A percentile compares a stretch with the other conserved stretches of the same genome.
Conservation (phyloP, 345 rosid species). For the Sonneratia caseolaris region DNA sequence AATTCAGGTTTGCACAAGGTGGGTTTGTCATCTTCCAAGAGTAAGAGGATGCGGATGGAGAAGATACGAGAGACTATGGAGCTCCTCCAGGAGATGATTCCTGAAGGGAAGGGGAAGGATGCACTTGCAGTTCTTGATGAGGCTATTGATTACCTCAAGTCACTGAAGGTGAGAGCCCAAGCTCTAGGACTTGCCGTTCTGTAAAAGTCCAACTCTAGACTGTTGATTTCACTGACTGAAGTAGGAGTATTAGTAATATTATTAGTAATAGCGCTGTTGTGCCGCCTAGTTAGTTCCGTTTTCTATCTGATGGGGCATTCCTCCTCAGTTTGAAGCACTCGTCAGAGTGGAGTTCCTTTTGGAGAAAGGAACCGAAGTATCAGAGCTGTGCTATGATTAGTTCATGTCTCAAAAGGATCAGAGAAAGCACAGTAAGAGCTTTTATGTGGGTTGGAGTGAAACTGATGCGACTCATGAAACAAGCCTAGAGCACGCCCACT, state of each 20-base stretch:
- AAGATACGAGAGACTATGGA: constrained; percentile 3
- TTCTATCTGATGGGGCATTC: neutral
- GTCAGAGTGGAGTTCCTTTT: neutral
- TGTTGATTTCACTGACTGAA: neutral
- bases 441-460: neutral
- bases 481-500: constrained; percentile 1
- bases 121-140: constrained; percentile 25
- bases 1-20: constrained; percentile 17
- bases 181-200: constrained; percentile 19
- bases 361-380: too few relatives aligned
- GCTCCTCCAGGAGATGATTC: constrained; percentile 29
- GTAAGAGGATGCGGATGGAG: constrained; percentile 17
- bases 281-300: neutral
- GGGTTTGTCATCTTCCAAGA: constrained; percentile 2
- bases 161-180: constrained; percentile 26
- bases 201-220: neutral
- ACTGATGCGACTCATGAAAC: neutral
- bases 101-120: constrained; percentile 30
- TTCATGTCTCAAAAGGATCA: too few relatives aligned
- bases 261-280: neutral
- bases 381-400: too few relatives aligned
- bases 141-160: constrained; percentile 33
- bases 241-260: neutral
- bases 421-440: neutral
- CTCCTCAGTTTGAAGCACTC: neutral